These are phyloP conservation scores for Exsudoporus frostii DNA, from an alignment of 768 basidiomycete species.

Conservation along the genomic window DNA sequence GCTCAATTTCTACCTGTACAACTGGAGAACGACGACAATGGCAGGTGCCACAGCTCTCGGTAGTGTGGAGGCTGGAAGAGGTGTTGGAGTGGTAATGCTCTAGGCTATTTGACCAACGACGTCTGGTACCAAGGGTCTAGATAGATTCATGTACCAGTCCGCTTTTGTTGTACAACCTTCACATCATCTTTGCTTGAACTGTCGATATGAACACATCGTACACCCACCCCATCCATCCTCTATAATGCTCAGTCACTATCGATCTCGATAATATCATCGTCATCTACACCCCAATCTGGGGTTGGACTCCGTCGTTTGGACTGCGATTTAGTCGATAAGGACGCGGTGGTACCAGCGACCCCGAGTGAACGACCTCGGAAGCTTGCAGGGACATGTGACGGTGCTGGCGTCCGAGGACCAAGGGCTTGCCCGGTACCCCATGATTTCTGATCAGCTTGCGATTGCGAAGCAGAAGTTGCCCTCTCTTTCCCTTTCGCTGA, in stretches of 20 bases:
- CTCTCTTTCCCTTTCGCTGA: slow-evolving; percentile 56
- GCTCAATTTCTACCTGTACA: slow-evolving; percentile 91
- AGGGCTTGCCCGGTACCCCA: slow-evolving; percentile 51
- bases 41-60: slow-evolving; percentile 63
- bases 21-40: slow-evolving; percentile 84
- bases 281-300: slow-evolving; percentile 84
- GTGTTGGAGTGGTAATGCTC: slow-evolving; percentile 93
- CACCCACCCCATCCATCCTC: background rate
- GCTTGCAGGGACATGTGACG: slow-evolving; percentile 31
- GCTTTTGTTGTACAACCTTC: background rate
- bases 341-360: slow-evolving; percentile 49
- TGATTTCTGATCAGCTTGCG: slow-evolving; percentile 34
- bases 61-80: slow-evolving; percentile 58
- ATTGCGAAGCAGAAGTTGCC: slow-evolving; percentile 34
- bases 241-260: slow-evolving; percentile 61
- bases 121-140: background rate
- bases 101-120: slow-evolving; percentile 32
- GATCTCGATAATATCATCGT: slow-evolving; percentile 80
- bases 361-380: slow-evolving; percentile 42
- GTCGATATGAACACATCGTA: slow-evolving; percentile 8
- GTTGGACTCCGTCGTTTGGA: slow-evolving; percentile 53
- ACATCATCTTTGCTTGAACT: background rate
- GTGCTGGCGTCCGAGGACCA: slow-evolving; percentile 31
- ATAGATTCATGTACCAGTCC: background rate
- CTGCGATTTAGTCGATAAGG: slow-evolving; percentile 41